A percentile compares a stretch with the other conserved stretches of the same genome.
Conservation (phyloP, 2,329 filamentous ascomycete species). For the Exophiala lecanii-corni region DNA sequence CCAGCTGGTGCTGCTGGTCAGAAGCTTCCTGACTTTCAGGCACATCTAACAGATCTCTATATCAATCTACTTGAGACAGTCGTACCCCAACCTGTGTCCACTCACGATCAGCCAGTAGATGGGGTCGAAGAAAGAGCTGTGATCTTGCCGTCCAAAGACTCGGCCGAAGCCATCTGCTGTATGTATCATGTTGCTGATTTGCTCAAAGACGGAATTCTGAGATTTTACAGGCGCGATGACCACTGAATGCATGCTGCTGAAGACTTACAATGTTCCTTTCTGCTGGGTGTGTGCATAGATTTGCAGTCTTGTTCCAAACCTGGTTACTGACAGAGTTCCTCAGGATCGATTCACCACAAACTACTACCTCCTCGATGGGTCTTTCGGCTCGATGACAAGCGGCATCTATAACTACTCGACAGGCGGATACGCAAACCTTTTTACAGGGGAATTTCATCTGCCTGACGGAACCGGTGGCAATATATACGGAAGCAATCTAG, state of each 20-base stretch:
- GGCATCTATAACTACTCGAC: constrained; percentile 39
- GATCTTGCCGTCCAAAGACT: background rate
- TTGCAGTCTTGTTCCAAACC: background rate
- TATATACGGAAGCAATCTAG: constrained; percentile 38
- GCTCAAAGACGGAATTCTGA: background rate
- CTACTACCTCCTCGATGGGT: constrained; percentile 44
- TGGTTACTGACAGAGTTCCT: too few relatives aligned
- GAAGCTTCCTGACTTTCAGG: constrained; percentile 29
- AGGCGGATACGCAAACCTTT: constrained; percentile 39
- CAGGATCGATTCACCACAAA: constrained; percentile 50
- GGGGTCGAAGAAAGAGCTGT: background rate
- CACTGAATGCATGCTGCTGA: constrained; percentile 40
- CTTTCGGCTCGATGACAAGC: constrained; percentile 43
- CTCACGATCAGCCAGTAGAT: background rate
- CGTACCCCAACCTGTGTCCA: constrained; percentile 5
- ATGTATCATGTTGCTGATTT: constrained; percentile 4
- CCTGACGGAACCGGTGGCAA: constrained; percentile 38
- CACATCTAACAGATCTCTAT: constrained; percentile 31
- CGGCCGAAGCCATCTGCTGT: constrained; percentile 24
- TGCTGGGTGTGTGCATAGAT: constrained; percentile 37
- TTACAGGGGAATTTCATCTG: constrained; percentile 42
- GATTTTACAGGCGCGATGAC: constrained; percentile 28
- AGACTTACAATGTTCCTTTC: constrained; percentile 41
- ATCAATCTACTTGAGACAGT: constrained; percentile 30
- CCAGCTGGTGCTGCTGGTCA: constrained; percentile 29